A percentile compares a stretch with the other conserved stretches of the same genome.
Conservation (phyloP, 2,329 filamentous ascomycete species). For the Epichloe amarillans region DNA sequence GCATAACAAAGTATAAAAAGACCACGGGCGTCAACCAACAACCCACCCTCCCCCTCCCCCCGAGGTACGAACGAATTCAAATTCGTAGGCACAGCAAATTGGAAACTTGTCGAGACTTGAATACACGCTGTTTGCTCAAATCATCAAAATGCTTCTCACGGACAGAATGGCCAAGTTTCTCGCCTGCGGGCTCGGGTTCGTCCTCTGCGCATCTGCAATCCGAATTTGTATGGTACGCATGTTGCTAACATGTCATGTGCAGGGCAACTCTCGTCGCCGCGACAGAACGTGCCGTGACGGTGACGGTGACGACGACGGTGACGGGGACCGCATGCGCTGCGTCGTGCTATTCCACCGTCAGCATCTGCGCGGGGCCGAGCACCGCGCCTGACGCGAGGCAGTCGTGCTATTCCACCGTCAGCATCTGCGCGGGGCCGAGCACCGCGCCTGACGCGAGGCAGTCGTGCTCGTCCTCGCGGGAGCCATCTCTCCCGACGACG, state of each 20-base stretch:
- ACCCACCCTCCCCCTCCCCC: too few relatives aligned
- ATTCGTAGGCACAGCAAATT: too few relatives aligned
- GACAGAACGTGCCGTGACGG: constrained; percentile 16
- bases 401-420: constrained; percentile 3
- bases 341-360: constrained; percentile 11
- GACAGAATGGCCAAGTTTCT: neutral
- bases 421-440: neutral
- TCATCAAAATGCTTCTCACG: neutral
- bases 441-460: neutral
- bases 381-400: neutral
- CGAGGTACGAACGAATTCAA: too few relatives aligned
- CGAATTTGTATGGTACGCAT: too few relatives aligned
- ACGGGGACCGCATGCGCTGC: constrained; percentile 18
- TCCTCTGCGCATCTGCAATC: neutral
- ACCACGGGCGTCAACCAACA: too few relatives aligned
- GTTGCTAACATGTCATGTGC: neutral
- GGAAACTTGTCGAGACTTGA: too few relatives aligned
- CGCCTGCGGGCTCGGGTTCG: constrained; percentile 1
- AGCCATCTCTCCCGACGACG: too few relatives aligned
- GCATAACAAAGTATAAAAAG: too few relatives aligned
- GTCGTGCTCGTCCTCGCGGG: neutral
- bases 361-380: neutral
- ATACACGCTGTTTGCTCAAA: neutral
- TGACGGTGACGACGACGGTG: constrained; percentile 21
- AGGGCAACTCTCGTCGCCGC: constrained; percentile 15